phyloP scores from a whole-genome alignment of 108 stramenopile genomes.

The Skeletonema potamos region DNA sequence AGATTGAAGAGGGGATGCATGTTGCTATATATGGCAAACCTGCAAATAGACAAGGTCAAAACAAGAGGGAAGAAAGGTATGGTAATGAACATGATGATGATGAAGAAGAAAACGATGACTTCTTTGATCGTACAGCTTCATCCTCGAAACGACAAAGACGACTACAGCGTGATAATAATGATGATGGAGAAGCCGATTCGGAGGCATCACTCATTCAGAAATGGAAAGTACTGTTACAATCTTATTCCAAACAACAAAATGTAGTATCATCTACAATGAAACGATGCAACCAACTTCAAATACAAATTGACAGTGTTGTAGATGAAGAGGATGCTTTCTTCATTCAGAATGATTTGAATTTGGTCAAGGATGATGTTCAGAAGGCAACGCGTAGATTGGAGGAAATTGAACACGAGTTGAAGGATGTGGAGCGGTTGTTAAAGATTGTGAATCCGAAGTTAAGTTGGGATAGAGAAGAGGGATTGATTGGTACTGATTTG shows the following conservation, averaged over 20 bases:
- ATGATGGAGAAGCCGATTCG: conserved; percentile 24
- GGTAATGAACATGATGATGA: conserved; percentile 42
- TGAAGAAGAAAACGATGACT: conserved; percentile 68
- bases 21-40: conserved; percentile 36
- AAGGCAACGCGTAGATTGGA: conserved; percentile 21
- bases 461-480: conserved; percentile 36
- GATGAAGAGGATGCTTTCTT: conserved; percentile 71
- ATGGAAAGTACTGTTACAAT: conserved; percentile 33
- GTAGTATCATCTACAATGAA: conserved; percentile 15
- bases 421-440: conserved; percentile 53
- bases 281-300: conserved; percentile 11
- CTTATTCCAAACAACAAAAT: conserved; percentile 9
- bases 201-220: conserved; percentile 39
- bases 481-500: conserved; percentile 47
- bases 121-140: conserved; percentile 61
- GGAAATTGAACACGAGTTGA: conserved; percentile 28
- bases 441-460: conserved; percentile 66
- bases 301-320: conserved; percentile 7
- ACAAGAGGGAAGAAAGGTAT: background rate
- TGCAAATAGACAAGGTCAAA: background rate
- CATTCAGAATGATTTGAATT: conserved; percentile 62
- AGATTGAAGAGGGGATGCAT: conserved; percentile 47
- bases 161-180: background rate
- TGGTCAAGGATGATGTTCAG: conserved; percentile 53
- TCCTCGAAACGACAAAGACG: conserved; percentile 7